Evolutionary conservation across 2,329 filamentous ascomycete species (phyloP), one percentile per base, ranked within the genome.

Genomic region (Thielaviopsis euricoi): DNA sequence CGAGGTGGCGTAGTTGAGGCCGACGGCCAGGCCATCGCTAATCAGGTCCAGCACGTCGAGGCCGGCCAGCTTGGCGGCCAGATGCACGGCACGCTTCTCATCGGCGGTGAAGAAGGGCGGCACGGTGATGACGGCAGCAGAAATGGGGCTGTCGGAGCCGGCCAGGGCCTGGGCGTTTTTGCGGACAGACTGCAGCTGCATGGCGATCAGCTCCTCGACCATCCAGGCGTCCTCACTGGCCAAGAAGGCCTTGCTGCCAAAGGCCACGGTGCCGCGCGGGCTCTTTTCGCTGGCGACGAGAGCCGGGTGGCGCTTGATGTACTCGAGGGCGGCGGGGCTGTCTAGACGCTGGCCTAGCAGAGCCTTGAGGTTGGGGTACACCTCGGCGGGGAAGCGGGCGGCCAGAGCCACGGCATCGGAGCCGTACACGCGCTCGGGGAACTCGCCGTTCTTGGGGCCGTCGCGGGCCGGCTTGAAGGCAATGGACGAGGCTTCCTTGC

Each of bases 111-210:
- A 98, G 71, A 93, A 98, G 1, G 87, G 77, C 12, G 93, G 93
- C 52, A 95, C 79, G 0, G 93, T 95, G 64, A 98, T 82, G 61
- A 98, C 90, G 48, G 84, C 82, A 62, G 95, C 89, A 58, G 83
- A 83, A 53, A 97, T 81, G 59, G 75, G 75, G 56, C 79, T 82
- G 21, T 82, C 86, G 61, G 86, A 81, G 29, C 88, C 89, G 60
- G 90, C 89, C 65, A 95, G 72, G 52, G 75, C 73, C 73, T 96
- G 89, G 15, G 93, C 93, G 66, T 96, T 97, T 68, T 82, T 82
- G 69, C 86, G 86, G 64, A 97, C 82, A 70, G 88, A 93, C 75
- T 94, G 87, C 63, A 98, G 77, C 73, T 97, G 83, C 93, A 98
- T 98, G 53, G 90, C 90, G 67, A 98, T 72, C 63, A 98, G 76